Conservation (phyloP, 495 filamentous ascomycete genomes). For the Astrocystis sublimbata region DNA sequence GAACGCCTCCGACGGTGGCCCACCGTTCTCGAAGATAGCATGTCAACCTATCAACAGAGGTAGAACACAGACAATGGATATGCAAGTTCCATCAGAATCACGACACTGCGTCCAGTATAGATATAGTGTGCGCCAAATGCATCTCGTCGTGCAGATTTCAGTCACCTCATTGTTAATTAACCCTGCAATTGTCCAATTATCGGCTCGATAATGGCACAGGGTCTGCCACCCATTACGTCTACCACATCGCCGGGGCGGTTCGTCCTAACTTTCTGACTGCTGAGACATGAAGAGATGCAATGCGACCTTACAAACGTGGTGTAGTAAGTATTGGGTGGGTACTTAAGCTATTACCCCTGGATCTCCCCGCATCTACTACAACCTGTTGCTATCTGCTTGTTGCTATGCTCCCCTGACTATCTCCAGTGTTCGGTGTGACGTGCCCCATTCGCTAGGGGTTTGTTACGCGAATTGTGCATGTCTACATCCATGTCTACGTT, state of each 20-base stretch:
- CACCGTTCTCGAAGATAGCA: constrained; percentile 5
- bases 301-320: constrained; percentile 11
- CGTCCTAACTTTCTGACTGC: constrained; percentile 13
- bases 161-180: neutral
- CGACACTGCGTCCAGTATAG: neutral
- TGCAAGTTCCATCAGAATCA: constrained; percentile 6
- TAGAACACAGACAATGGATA: constrained; percentile 11
- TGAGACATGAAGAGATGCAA: constrained; percentile 19
- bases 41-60: constrained; percentile 11
- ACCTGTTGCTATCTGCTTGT: neutral
- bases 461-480: neutral
- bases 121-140: neutral
- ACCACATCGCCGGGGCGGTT: constrained; percentile 9
- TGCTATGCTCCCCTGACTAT: constrained; percentile 3
- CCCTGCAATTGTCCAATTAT: constrained; percentile 2
- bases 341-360: neutral
- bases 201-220: neutral
- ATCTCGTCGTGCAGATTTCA: constrained; percentile 8
- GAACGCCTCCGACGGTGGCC: constrained; percentile 3
- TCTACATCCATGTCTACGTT: neutral
- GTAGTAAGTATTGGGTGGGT: constrained; percentile 11
- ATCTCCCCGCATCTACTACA: constrained; percentile 18
- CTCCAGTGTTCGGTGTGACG: constrained; percentile 5
- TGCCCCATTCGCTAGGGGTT: neutral
- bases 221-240: neutral